Evolutionary conservation across 768 basidiomycete genomes (phyloP), one percentile per base, ranked within the genome.

Genomic region (Auriscalpium vulgare): DNA sequence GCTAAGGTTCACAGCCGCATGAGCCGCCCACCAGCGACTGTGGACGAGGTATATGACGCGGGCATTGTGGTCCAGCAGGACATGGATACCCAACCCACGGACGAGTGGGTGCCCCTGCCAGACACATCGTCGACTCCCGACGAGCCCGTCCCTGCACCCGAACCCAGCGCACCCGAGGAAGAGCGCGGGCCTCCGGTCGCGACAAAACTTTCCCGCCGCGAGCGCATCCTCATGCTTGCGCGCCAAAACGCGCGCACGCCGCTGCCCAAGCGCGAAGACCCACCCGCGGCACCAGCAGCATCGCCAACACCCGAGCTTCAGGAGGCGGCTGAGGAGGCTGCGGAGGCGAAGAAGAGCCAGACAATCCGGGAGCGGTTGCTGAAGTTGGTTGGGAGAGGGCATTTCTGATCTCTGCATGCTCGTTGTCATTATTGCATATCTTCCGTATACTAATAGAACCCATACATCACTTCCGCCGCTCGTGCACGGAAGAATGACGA

Each of bases 301-400:
- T 29, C 29, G 29, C 29, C 29, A 7, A 7, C 29, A 29, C 29
- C 29, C 29, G 29, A 29, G 29, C 29, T 7, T 7, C 29, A 29
- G 29, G 29, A 29, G 29, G 10, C n/a, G 0, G 43, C 51, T 5
- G 56, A 13, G 47, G 59, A 46, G 51, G 19, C 36, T 13, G 59
- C 53, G 35, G 47, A 47, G 13, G 56, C 49, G 16, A 52, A 35
- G 43, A 59, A 59, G 48, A 46, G 52, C 29, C 59, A 49, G 47
- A 58, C 56, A 37, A 59, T 59, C 13, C 52, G 51, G 51, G 56
- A 59, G 52, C 56, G 59, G 57, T 44, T 59, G 23, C 57, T 56
- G 59, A 51, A 50, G 17, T 56, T 60, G 19, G 59, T 60, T 14
- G 59, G 56, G 45, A 37, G 59, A 17, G 53, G 54, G 1, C 37